phyloP scores from a whole-genome alignment of 208 protist species.

The Trypanosoma theileri region DNA sequence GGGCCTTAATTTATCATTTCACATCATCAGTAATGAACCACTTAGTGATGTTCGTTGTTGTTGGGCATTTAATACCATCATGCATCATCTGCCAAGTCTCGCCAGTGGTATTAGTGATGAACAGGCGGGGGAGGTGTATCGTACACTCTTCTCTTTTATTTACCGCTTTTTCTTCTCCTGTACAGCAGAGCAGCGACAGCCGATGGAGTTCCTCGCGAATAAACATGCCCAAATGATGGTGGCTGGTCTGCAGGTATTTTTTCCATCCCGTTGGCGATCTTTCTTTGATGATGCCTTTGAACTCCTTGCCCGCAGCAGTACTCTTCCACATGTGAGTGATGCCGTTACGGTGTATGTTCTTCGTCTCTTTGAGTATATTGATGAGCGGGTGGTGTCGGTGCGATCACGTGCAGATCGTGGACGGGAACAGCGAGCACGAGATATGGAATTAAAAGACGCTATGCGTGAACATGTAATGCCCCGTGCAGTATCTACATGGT shows the following conservation, averaged over 20 bases:
- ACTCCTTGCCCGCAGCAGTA: conserved; percentile 30
- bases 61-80: conserved; percentile 85
- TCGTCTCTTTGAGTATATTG: conserved; percentile 84
- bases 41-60: conserved; percentile 62
- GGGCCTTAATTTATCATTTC: conserved; percentile 65
- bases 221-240: conserved; percentile 88
- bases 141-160: conserved; percentile 67
- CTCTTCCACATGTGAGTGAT: conserved; percentile 31
- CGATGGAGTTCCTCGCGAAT: conserved; percentile 69
- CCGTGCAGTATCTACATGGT: conserved; percentile 59
- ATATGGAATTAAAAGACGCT: conserved; percentile 81
- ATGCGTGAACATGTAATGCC: conserved; percentile 73
- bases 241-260: conserved; percentile 62
- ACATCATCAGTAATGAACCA: conserved; percentile 70
- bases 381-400: conserved; percentile 79
- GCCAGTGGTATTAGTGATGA: conserved; percentile 29
- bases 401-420: conserved; percentile 40
- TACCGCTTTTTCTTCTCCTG: conserved; percentile 55
- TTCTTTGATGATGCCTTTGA: conserved; percentile 76
- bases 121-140: conserved; percentile 62
- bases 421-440: conserved; percentile 50
- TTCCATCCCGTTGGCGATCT: conserved; percentile 54
- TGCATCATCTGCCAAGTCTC: conserved; percentile 58
- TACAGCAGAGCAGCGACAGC: conserved; percentile 8
- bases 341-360: conserved; percentile 61